phyloP scores from a whole-genome alignment of 257 asterid genomes.

The Plectranthus barbatus region DNA sequence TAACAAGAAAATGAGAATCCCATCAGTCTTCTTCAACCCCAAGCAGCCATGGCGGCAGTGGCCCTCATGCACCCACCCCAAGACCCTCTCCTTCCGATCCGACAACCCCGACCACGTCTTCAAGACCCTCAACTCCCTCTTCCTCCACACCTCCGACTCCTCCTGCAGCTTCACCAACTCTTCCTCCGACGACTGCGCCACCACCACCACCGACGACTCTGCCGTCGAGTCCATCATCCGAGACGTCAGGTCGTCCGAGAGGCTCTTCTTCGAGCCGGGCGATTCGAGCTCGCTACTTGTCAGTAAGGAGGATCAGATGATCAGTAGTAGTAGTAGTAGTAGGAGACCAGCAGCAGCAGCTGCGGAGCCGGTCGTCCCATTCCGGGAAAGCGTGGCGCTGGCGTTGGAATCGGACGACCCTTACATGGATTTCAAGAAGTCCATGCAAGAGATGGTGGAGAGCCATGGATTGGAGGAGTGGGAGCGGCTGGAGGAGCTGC shows the following conservation, averaged over 20 bases:
- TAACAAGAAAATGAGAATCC: conserved; percentile 43
- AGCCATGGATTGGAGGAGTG: conserved; percentile 63
- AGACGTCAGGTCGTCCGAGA: conserved; percentile 44
- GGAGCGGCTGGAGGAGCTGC: conserved; percentile 70
- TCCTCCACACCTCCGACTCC: conserved; percentile 40
- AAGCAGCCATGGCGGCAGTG: conserved; percentile 35
- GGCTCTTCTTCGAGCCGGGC: conserved; percentile 73
- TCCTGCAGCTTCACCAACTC: conserved; percentile 23
- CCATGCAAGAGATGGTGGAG: conserved; percentile 92
- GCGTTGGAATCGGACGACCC: conserved; percentile 82
- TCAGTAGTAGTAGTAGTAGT: no score
- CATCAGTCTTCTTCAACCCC: conserved; percentile 25
- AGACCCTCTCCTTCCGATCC: conserved; percentile 36
- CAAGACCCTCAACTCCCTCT: conserved; percentile 66
- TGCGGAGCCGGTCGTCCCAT: conserved; percentile 9
- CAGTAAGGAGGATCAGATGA: not conserved
- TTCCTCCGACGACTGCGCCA: conserved; percentile 16
- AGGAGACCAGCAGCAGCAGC: conserved; percentile 2
- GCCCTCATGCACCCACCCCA: conserved; percentile 38
- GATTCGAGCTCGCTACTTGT: conserved; percentile 42
- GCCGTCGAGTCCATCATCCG: conserved; percentile 51
- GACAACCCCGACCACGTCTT: conserved; percentile 20
- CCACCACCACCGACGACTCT: not conserved
- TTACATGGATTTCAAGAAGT: conserved; percentile 69
- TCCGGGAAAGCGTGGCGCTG: conserved; percentile 55